Evolutionary conservation across 306 rosid species (phyloP), one percentile per base, ranked within the genome.

Genomic region (Prunus dulcis): DNA sequence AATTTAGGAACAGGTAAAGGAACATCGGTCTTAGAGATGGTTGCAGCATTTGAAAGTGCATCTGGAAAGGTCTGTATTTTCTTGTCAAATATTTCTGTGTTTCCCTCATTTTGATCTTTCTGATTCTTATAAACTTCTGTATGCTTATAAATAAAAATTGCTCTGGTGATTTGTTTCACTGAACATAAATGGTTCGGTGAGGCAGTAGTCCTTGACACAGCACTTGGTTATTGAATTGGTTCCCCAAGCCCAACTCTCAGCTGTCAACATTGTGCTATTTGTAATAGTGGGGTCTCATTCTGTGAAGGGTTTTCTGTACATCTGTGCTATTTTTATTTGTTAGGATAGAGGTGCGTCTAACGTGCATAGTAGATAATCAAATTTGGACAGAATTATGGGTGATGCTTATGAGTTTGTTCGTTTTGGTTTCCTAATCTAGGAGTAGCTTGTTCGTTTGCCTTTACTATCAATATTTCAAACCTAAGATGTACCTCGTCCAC

Each of bases 1-100:
- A 96, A 96, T 84, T 77, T 96, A 88, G 99, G 99, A 67, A 96
- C 99, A 3, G 99, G 99, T 71, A 93, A 87, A 78, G 99, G 99
- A 81, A 93, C 98, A 58, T 96, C 99, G 8, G 98, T 96, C 67
- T 80, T 91, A 88, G 97, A 96, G 89, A 96, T 96, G 91, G 98
- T 96, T 61, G 67, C 78, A 18, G 94, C 99, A 79, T 96, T 96
- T 88, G 99, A 92, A 78, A 80, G 89, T 84, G 98, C 98, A 77
- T 87, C 97, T 45, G 96, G 89, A 82, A 92, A 89, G 98, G 99
- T 96, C 78, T 52, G 13, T 27, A 5, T 64, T 65, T 65, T 53
- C 43, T 34, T 71, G 3, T 9, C 27, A 5, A 73, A 3, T 2
- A 25, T 73, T 58, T 17, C 45, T 14, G 22, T 43, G 34, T 68